Base-by-base conservation (phyloP, 495 filamentous ascomycete species). In the Penicillium chermesinum region DNA sequence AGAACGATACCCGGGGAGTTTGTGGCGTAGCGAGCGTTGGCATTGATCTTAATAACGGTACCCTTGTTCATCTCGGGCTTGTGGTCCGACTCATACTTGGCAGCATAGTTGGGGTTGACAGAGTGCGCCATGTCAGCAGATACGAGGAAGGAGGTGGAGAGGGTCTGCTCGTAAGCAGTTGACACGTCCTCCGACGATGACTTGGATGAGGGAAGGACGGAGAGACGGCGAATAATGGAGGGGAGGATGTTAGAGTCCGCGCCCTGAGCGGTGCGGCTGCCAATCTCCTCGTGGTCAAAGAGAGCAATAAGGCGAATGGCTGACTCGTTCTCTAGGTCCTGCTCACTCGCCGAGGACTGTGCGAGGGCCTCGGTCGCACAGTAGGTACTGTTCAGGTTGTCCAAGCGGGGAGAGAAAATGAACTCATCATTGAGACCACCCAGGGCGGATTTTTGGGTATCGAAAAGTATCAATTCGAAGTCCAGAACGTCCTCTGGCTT, bases 281-380 rank as follows among this genome's bases (percentile, higher is more conserved):
- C 94, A 58, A 97, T 91, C 60, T 99, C 93, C 65, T 99, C 93
- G 71, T 99, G 93, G 64, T 99, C 93, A 64, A 97, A 99, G 55
- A 90, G 83, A 17, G 89, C 82, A 57, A 96, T 85, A 9, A 99
- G 74, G 18, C 93, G 89, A 58, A 97, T 96, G 33, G 78, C 81
- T 2, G 79, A 68, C 55, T 96, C 93, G 14, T 84, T 64, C 22
- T 89, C 81, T 25, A 97, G 75, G 0, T 80, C 69, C 1, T 74
- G 67, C 2, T 74, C 53, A 3, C 77, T 69, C n/a, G 67, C 68
- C n/a, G 91, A 66, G 1, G 89, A 95, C 33, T 83, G 76, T 56
- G 97, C 89, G 46, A 99, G 74, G 51, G 86, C 88, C 53, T 82
- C 73, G 32, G 86, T 79, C 55, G 83, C 82, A 69, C 93, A 97